Conservation (phyloP, 805 yeast genomes). For the Candida cerambycidarum region DNA sequence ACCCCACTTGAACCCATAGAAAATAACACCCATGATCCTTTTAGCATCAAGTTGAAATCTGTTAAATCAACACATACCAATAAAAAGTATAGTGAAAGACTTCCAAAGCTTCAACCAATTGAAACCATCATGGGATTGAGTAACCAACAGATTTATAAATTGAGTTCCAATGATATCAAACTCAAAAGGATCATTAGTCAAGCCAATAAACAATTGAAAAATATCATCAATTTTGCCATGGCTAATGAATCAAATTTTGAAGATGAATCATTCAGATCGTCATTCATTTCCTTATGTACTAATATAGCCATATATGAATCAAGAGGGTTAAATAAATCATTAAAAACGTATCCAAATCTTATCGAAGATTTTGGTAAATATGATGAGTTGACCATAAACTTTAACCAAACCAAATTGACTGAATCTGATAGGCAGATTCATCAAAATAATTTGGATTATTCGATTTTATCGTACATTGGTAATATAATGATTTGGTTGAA, state of each 20-base stretch:
- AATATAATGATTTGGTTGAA: conserved; percentile 35
- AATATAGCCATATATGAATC: conserved; percentile 38
- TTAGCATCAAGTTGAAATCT: conserved; percentile 26
- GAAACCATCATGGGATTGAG: conserved; percentile 39
- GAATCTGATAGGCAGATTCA: conserved; percentile 34
- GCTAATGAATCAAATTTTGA: conserved; percentile 9
- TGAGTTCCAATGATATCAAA: conserved; percentile 36
- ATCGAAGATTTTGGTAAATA: conserved; percentile 28
- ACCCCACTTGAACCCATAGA: background rate
- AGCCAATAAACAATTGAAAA: conserved; percentile 16
- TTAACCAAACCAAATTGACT: conserved; percentile 33
- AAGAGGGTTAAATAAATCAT: conserved; percentile 30
- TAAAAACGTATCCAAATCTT: conserved; percentile 24
- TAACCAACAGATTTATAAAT: conserved; percentile 32
- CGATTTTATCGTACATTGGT: conserved; percentile 38
- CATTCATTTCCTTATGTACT: conserved; percentile 31
- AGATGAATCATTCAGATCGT: conserved; percentile 12
- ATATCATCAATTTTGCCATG: conserved; percentile 9
- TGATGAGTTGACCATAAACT: conserved; percentile 32
- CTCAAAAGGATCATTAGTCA: conserved; percentile 35
- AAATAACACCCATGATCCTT: conserved; percentile 16
- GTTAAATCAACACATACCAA: conserved; percentile 20
- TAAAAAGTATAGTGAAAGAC: conserved; percentile 24
- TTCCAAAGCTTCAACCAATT: conserved; percentile 33
- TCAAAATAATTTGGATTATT: conserved; percentile 37